phyloP scores from a whole-genome alignment of 306 rosid species.

The Dalbergia oliveri region DNA sequence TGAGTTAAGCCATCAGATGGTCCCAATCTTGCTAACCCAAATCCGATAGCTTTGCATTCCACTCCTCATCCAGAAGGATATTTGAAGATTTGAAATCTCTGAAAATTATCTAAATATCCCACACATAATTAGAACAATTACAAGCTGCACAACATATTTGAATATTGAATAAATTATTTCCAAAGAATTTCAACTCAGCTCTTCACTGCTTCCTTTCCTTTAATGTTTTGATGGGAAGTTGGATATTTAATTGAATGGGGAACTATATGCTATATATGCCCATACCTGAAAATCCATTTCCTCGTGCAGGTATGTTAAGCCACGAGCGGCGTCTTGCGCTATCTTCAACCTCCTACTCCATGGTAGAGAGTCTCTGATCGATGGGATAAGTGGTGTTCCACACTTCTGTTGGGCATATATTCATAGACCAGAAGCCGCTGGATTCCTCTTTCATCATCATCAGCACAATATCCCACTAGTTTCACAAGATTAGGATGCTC shows the following conservation, averaged over 20 bases:
- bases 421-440: slow-evolving; percentile 89
- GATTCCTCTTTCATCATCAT: slow-evolving; percentile 98
- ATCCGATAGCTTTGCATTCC: slow-evolving; percentile 98
- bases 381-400: slow-evolving; percentile 76
- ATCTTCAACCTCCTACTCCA: slow-evolving; percentile 87
- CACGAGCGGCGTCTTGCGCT: slow-evolving; percentile 95
- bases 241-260: slow-evolving; percentile 28
- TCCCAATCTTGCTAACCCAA: slow-evolving; percentile 98
- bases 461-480: slow-evolving; percentile 95
- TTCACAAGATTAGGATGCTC: slow-evolving; percentile 98
- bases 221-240: neutral
- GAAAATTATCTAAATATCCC: slow-evolving; percentile 77
- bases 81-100: slow-evolving; percentile 98
- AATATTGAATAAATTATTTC: neutral
- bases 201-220: slow-evolving; percentile 19
- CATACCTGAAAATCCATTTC: slow-evolving; percentile 92
- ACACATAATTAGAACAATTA: slow-evolving; percentile 35
- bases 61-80: slow-evolving; percentile 89
- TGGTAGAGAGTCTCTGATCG: slow-evolving; percentile 68
- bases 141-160: slow-evolving; percentile 38
- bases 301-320: slow-evolving; percentile 88
- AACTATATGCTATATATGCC: slow-evolving; percentile 40
- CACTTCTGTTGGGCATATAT: slow-evolving; percentile 88
- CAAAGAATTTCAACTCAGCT: slow-evolving; percentile 24
- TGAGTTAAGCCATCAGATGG: slow-evolving; percentile 95